These are phyloP conservation scores for Hygrocybe coccinea DNA, from an alignment of 768 basidiomycete species.

Conservation along the genomic window DNA sequence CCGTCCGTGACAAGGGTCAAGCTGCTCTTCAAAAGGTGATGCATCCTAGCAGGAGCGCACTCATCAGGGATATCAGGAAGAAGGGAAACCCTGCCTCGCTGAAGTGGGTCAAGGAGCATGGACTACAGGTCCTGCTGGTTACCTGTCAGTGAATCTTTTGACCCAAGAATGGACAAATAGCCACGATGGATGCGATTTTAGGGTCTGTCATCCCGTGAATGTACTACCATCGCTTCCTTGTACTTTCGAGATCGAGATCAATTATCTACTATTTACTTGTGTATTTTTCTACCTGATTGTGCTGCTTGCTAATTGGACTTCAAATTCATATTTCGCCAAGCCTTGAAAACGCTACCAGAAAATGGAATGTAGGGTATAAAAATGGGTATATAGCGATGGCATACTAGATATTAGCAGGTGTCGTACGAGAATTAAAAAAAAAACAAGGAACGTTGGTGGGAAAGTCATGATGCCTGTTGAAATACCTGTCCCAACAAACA, in stretches of 20 bases:
- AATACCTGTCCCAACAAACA: background rate
- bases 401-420: background rate
- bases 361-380: background rate
- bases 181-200: background rate
- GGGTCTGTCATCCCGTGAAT: too few species aligned
- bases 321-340: background rate
- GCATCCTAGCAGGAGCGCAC: slow-evolving; percentile 55
- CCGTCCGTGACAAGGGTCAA: slow-evolving; percentile 58
- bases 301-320: background rate
- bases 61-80: slow-evolving; percentile 55
- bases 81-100: slow-evolving; percentile 43
- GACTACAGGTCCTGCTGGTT: slow-evolving; percentile 60
- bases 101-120: slow-evolving; percentile 59
- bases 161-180: background rate
- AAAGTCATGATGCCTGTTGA: background rate
- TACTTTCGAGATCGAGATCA: too few species aligned
- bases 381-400: slow-evolving; percentile 1
- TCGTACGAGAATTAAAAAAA: background rate
- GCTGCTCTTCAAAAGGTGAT: slow-evolving; percentile 56
- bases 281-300: background rate
- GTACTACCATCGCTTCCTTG: too few species aligned
- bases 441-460: background rate
- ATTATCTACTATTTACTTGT: background rate
- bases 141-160: slow-evolving; percentile 37
- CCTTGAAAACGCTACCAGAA: background rate